Conservation (phyloP, 1,284 basidiomycete species). For the Moesziomyces aphidis region DNA sequence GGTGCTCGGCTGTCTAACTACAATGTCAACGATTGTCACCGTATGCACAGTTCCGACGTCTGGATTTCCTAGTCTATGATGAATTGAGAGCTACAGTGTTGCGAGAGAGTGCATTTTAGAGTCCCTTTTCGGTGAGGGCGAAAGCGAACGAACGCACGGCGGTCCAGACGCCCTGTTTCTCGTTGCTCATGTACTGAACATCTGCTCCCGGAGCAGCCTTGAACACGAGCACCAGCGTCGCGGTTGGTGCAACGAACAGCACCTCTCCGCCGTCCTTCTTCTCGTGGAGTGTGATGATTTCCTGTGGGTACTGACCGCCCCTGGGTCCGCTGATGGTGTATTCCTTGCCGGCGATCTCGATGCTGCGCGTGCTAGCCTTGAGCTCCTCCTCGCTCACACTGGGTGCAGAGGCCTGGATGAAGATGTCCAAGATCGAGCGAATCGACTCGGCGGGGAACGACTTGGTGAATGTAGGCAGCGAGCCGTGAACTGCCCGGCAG, state of each 20-base stretch:
- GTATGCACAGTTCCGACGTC: not conserved
- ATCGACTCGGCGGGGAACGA: slow-evolving; percentile 15
- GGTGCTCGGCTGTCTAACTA: too few relatives aligned
- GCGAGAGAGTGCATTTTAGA: slow-evolving; percentile 3
- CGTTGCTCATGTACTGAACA: slow-evolving; percentile 22
- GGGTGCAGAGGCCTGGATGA: slow-evolving; percentile 30
- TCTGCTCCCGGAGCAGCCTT: slow-evolving; percentile 31
- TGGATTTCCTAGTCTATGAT: not conserved
- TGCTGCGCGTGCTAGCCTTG: slow-evolving; percentile 5
- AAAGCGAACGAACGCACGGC: slow-evolving; percentile 31
- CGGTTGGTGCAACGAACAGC: slow-evolving; percentile 32
- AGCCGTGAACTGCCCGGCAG: slow-evolving; percentile 25
- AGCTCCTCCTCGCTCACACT: slow-evolving; percentile 19
- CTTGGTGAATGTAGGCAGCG: slow-evolving; percentile 27
- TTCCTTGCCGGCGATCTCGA: slow-evolving; percentile 16
- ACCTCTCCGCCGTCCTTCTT: slow-evolving; percentile 15
- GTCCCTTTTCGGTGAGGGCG: slow-evolving; percentile 38
- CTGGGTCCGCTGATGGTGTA: slow-evolving; percentile 36
- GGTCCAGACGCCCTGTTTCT: slow-evolving; percentile 43
- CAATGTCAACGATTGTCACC: not conserved
- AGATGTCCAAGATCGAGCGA: slow-evolving; percentile 34
- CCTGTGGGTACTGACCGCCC: slow-evolving; percentile 33
- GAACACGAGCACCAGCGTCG: slow-evolving; percentile 39
- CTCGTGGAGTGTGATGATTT: slow-evolving; percentile 35
- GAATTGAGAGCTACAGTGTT: not conserved